Percentiles rank a stretch among this genome's conserved stretches.
These are phyloP conservation scores for Nicotiana undulata DNA, from an alignment of 257 asterid species.

Conservation along the genomic window DNA sequence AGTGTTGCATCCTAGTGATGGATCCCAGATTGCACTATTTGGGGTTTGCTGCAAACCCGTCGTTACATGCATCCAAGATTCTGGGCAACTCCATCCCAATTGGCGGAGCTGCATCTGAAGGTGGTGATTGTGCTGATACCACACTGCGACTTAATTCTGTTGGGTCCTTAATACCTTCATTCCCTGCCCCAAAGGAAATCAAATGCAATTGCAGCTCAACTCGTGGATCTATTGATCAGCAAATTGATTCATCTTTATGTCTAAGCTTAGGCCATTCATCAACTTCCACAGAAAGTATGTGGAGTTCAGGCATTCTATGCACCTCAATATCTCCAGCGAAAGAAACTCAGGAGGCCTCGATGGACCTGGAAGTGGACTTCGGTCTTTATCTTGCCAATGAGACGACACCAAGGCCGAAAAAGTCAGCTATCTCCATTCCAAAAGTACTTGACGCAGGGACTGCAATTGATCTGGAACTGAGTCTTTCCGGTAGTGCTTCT, in stretches of 20 bases:
- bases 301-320: constrained; percentile 73
- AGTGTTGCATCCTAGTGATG: constrained; percentile 40
- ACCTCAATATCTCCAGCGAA: constrained; percentile 73
- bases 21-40: constrained; percentile 58
- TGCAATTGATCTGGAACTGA: constrained; percentile 67
- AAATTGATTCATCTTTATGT: constrained; percentile 33
- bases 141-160: constrained; percentile 62
- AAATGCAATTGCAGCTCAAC: constrained; percentile 56
- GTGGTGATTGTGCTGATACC: constrained; percentile 47
- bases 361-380: constrained; percentile 82
- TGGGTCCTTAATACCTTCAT: constrained; percentile 30
- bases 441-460: constrained; percentile 31
- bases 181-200: constrained; percentile 44
- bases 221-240: constrained; percentile 34
- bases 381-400: constrained; percentile 69
- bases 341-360: constrained; percentile 63
- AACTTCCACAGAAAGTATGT: constrained; percentile 84
- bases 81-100: constrained; percentile 46
- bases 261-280: constrained; percentile 74
- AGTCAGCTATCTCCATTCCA: constrained; percentile 25
- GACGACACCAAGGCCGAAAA: constrained; percentile 37
- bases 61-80: constrained; percentile 47
- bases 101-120: constrained; percentile 35
- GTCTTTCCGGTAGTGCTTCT: constrained; percentile 56
- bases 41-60: constrained; percentile 66